These are phyloP conservation scores for Aspergillus candidus DNA, from an alignment of 2,329 filamentous ascomycete genomes.

Conservation along the genomic window DNA sequence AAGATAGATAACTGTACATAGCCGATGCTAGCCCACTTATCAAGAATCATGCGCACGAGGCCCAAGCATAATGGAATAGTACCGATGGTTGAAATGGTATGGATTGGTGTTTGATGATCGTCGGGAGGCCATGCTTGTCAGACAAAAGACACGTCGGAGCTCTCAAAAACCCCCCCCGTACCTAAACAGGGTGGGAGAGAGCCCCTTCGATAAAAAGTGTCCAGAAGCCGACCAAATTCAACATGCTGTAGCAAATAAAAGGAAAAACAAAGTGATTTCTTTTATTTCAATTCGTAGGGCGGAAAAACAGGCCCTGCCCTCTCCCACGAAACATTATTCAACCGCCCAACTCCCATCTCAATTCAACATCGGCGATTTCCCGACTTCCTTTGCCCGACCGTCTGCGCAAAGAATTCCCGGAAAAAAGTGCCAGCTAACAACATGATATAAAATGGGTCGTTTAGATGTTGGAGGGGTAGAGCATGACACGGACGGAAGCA, in stretches of 20 bases:
- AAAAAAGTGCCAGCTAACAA: slow-evolving; percentile 27
- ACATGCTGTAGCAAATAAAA: slow-evolving; percentile 21
- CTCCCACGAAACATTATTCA: slow-evolving; percentile 36
- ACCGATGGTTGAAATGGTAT: slow-evolving; percentile 25
- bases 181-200: too few species aligned
- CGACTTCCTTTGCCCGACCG: slow-evolving; percentile 33
- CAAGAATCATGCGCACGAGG: too few species aligned
- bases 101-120: slow-evolving; percentile 32
- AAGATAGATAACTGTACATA: too few species aligned
- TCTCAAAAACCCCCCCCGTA: too few species aligned
- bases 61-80: too few species aligned
- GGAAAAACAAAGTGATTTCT: slow-evolving; percentile 19
- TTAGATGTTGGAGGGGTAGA: slow-evolving; percentile 98
- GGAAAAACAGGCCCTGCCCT: slow-evolving; percentile 29
- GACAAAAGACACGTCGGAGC: slow-evolving; percentile 16
- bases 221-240: slow-evolving; percentile 23
- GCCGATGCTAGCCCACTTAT: too few species aligned
- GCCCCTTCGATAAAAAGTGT: slow-evolving; percentile 14
- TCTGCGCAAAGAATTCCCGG: slow-evolving; percentile 32
- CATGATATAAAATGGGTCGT: slow-evolving; percentile 28
- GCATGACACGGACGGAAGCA: slow-evolving; percentile 92
- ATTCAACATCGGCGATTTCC: slow-evolving; percentile 33
- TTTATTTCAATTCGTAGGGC: slow-evolving; percentile 36
- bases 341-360: slow-evolving; percentile 33
- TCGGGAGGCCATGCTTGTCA: slow-evolving; percentile 27